Percentiles rank a stretch among this genome's conserved stretches.
Conservation (phyloP, 768 basidiomycete genomes). For the Suillus americanus region DNA sequence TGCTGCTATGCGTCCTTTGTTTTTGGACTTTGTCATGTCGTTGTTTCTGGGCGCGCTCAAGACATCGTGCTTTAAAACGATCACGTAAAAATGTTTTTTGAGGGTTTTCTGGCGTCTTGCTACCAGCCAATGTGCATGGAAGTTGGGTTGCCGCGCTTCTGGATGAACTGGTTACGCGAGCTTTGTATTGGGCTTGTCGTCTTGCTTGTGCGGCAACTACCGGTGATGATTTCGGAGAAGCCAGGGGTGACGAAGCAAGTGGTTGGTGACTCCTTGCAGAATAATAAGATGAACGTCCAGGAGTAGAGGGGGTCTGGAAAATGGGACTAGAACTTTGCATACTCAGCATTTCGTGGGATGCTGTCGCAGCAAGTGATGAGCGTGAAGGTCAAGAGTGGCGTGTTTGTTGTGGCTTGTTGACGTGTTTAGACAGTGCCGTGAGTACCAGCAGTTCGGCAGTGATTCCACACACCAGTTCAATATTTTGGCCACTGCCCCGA, state of each 20-base stretch:
- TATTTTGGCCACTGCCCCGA: no score
- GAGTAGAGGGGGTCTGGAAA: constrained; percentile 35
- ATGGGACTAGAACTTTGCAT: constrained; percentile 31
- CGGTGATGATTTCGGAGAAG: constrained; percentile 49
- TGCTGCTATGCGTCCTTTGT: constrained; percentile 41
- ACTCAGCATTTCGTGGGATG: constrained; percentile 12
- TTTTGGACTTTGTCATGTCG: constrained; percentile 35
- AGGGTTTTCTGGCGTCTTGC: constrained; percentile 38
- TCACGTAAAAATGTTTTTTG: constrained; percentile 58
- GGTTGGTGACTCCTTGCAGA: constrained; percentile 34
- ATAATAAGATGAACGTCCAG: constrained; percentile 32
- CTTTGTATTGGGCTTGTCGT: constrained; percentile 58
- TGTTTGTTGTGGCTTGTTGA: constrained; percentile 25
- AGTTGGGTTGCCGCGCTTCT: constrained; percentile 19
- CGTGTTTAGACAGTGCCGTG: constrained; percentile 17
- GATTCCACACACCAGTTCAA: background rate
- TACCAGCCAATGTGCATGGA: constrained; percentile 13
- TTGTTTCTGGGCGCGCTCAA: constrained; percentile 59
- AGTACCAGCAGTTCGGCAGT: no score
- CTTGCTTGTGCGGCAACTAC: constrained; percentile 44
- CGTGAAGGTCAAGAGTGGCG: constrained; percentile 14
- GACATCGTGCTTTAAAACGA: constrained; percentile 58
- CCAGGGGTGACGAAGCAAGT: constrained; percentile 52
- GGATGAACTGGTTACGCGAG: constrained; percentile 30
- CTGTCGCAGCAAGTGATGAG: background rate